Base-by-base conservation (phyloP, 1,284 basidiomycete species). In the Tranzscheliella williamsii region DNA sequence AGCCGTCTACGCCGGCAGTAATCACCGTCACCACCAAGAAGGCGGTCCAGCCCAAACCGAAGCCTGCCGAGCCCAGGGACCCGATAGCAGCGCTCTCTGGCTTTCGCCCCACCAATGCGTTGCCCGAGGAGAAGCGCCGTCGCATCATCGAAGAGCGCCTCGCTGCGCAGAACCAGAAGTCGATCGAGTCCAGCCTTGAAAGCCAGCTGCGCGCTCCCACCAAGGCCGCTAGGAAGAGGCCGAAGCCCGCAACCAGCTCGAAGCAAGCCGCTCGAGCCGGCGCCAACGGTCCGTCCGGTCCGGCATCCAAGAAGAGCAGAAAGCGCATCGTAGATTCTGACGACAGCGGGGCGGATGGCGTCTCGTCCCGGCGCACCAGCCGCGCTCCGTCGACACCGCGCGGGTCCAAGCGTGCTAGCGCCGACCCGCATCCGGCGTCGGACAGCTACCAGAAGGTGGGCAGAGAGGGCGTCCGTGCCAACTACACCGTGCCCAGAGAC, bases 101-200 rank as follows among this genome's bases (percentile, higher is more conserved):
- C 26, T 50, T 45, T 41, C 43, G 50, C 24, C 39, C 61, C 30
- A 56, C 55, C 29, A 68, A 68, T 42, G 61, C 61, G 0, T 33
- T 68, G 3, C 56, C 65, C 18, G 61, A 68, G 24, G 55, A 68
- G 22, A 63, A 60, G 36, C 46, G 65, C 16, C 43, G 55, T 5
- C 56, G 56, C 15, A 68, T 68, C 45, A 58, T 60, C 29, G 53
- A 68, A 27, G 65, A 68, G 37, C 42, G 57, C 15, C 38, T 54
- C 17, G 57, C 58, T 4, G 41, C 57, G 12, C 46, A 54, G 20
- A 40, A 40, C 17, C 57, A 67, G 45, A 57, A 67, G 46, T 54
- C 53, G 5, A 57, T 60, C 38, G 45, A 60, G 30, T 33, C 52
- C 13, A 47, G 51, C 31, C 42, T 60, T 2, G 56, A 65, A 37